These are phyloP conservation scores for Colletotrichum aenigma DNA, from an alignment of 2,329 filamentous ascomycete genomes.

Conservation along the genomic window DNA sequence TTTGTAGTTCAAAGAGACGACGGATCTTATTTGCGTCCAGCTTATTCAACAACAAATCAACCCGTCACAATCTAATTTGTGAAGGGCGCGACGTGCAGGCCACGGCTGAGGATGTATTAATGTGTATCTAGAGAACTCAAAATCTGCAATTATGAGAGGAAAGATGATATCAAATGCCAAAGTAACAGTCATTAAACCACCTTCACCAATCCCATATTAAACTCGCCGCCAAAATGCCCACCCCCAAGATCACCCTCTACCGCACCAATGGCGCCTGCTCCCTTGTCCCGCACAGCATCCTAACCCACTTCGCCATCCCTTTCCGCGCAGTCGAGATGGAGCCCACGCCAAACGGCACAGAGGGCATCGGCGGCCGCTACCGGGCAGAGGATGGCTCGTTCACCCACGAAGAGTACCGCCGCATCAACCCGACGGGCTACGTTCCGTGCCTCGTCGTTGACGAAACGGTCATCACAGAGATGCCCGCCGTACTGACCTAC, in stretches of 20 bases:
- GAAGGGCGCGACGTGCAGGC: not conserved
- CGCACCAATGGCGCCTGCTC: conserved; percentile 32
- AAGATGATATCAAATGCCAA: no score
- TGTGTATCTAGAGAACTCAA: accelerated
- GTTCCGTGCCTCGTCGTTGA: conserved; percentile 32
- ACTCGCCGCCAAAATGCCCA: conserved; percentile 12
- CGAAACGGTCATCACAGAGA: conserved; percentile 5
- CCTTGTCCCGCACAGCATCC: conserved; percentile 30
- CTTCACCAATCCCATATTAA: no score
- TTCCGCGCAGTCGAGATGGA: conserved; percentile 26
- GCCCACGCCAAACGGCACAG: not conserved
- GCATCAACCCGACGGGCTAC: conserved; percentile 31
- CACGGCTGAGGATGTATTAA: not conserved
- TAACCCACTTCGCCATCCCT: conserved; percentile 31
- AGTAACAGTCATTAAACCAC: no score
- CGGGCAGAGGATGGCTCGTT: conserved; percentile 35
- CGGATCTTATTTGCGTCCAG: not conserved
- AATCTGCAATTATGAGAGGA: not conserved
- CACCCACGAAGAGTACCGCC: conserved; percentile 29
- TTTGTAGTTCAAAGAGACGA: not conserved
- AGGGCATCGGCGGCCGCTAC: not conserved
- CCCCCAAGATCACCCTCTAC: conserved; percentile 30
- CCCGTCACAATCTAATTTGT: not conserved
- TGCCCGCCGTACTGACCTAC: conserved; percentile 35
- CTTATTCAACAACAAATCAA: not conserved